A percentile compares a stretch with the other conserved stretches of the same genome.
phyloP scores from a whole-genome alignment of 108 stramenopile species.

The Cyclotella atomus region DNA sequence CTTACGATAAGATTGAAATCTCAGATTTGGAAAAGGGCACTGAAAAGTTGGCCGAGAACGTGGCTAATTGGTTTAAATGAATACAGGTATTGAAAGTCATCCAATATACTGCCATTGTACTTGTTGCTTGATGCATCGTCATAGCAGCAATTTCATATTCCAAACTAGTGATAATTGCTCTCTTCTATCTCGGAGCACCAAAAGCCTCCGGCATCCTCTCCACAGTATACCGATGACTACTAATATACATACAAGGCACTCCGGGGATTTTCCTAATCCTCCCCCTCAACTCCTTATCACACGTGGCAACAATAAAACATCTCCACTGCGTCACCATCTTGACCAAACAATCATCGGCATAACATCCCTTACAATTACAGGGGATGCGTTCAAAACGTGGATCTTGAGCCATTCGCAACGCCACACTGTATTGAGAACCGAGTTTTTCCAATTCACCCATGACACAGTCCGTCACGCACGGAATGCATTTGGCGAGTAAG shows the following conservation, averaged over 20 bases:
- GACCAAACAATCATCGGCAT: constrained; percentile 92
- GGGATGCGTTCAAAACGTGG: constrained; percentile 95
- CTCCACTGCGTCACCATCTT: constrained; percentile 90
- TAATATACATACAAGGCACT: constrained; percentile 98
- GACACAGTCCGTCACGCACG: constrained; percentile 98
- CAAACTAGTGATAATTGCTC: not conserved
- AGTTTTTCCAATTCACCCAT: constrained; percentile 99
- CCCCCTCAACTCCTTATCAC: constrained; percentile 97
- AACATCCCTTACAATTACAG: constrained; percentile 92
- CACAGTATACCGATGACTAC: constrained; percentile 94
- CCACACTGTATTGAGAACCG: constrained; percentile 96
- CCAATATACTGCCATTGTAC: too few relatives aligned
- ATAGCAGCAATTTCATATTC: not conserved
- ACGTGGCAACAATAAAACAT: constrained; percentile 99
- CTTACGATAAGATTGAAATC: constrained; percentile 62
- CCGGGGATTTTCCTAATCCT: constrained; percentile 98
- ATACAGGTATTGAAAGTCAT: not conserved
- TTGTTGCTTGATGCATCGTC: too few relatives aligned
- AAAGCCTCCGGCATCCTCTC: constrained; percentile 99
- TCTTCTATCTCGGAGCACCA: constrained; percentile 78
- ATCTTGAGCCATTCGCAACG: constrained; percentile 96
- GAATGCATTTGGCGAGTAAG: constrained; percentile 97
- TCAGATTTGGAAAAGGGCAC: constrained; percentile 74
- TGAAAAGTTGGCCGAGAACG: constrained; percentile 70
- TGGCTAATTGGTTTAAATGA: constrained; percentile 78